phyloP scores from a whole-genome alignment of 2,329 filamentous ascomycete genomes.

The Lecanosticta acicola region DNA sequence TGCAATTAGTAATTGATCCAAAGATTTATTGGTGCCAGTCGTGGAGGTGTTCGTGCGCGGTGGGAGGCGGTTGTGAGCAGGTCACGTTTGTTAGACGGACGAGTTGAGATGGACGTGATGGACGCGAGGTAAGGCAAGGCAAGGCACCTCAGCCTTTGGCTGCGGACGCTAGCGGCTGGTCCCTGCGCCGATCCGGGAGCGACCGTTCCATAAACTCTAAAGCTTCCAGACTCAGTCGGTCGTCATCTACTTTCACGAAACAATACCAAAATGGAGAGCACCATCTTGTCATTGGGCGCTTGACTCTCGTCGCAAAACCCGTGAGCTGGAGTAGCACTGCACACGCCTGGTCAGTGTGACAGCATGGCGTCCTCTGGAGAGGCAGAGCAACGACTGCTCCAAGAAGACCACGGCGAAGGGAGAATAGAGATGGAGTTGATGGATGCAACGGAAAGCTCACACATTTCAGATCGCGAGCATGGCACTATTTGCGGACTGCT shows the following conservation, averaged over 20 bases:
- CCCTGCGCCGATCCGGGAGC: too few species aligned
- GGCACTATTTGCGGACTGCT: conserved; percentile 23
- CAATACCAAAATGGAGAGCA: too few species aligned
- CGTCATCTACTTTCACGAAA: too few species aligned
- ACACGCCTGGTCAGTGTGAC: too few species aligned
- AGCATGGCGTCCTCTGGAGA: not conserved
- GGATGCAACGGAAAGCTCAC: not conserved
- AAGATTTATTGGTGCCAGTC: not conserved
- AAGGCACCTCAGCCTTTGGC: not conserved
- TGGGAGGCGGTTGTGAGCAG: not conserved
- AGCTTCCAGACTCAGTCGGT: too few species aligned
- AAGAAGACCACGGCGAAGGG: not conserved
- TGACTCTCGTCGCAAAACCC: not conserved
- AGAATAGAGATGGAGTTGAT: not conserved
- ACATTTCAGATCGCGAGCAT: not conserved
- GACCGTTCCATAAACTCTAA: too few species aligned
- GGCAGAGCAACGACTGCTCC: conserved; percentile 3
- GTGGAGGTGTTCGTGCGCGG: not conserved
- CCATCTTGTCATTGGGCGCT: too few species aligned
- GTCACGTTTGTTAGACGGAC: not conserved
- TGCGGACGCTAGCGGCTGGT: not conserved
- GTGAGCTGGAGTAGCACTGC: too few species aligned
- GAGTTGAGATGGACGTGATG: not conserved
- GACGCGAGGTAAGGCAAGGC: too few species aligned
- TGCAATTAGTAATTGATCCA: too few species aligned